phyloP scores from a whole-genome alignment of 1,139 yeast species.

The Suhomyces ambrosiae region DNA sequence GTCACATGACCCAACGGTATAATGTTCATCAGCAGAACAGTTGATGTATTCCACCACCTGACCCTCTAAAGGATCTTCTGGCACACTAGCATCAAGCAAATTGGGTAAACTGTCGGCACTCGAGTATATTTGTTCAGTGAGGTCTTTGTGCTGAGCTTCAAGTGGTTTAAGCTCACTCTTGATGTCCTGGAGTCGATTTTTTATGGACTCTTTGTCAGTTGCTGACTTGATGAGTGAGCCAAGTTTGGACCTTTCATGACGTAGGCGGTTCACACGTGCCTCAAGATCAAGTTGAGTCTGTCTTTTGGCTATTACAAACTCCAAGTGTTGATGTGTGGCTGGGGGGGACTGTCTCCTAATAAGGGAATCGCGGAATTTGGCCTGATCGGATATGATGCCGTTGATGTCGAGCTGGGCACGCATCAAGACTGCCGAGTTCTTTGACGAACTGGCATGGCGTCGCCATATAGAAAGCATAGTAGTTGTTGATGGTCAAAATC shows the following conservation, averaged over 20 bases:
- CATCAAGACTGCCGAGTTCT: constrained; percentile 27
- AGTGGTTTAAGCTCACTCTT: constrained; percentile 38
- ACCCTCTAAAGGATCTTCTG: constrained; percentile 38
- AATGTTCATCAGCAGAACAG: constrained; percentile 31
- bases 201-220: constrained; percentile 21
- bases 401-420: constrained; percentile 55
- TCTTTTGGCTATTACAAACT: constrained; percentile 31
- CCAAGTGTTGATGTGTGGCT: constrained; percentile 32
- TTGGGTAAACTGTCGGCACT: constrained; percentile 69
- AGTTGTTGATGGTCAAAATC: not conserved
- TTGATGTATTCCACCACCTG: constrained; percentile 55
- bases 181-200: constrained; percentile 32
- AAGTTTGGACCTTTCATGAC: constrained; percentile 31
- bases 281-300: constrained; percentile 25
- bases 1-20: constrained; percentile 34
- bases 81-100: constrained; percentile 54
- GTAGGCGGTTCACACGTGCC: constrained; percentile 28
- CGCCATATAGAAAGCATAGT: constrained; percentile 5
- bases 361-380: constrained; percentile 48
- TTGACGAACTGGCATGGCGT: constrained; percentile 16
- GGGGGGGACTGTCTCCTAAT: constrained; percentile 43
- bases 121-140: constrained; percentile 33
- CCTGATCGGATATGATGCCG: constrained; percentile 41
- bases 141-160: constrained; percentile 32
- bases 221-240: constrained; percentile 26